phyloP scores from a whole-genome alignment of 179 eudicot species.

The Dionaea muscipula region DNA sequence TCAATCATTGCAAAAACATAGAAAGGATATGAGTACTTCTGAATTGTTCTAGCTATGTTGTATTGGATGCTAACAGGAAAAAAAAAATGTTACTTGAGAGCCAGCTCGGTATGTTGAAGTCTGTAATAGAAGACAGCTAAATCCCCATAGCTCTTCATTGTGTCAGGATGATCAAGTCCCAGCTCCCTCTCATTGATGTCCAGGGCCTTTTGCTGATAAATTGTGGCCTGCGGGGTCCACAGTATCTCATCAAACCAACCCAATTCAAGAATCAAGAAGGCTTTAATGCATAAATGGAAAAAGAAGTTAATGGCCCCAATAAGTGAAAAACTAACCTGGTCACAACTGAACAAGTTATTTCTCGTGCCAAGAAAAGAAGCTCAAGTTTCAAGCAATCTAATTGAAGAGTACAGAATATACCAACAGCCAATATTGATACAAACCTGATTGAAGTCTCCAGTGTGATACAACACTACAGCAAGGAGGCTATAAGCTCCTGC shows the following conservation, averaged over 20 bases:
- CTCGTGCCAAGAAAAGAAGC: neutral
- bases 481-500: conserved; percentile 99
- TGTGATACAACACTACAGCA: conserved; percentile 95
- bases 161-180: conserved; percentile 99
- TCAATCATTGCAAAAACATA: too few relatives aligned
- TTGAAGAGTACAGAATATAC: neutral
- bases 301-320: too few relatives aligned
- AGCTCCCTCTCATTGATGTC: conserved; percentile 96
- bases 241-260: conserved; percentile 4
- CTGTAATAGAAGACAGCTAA: conserved; percentile 98
- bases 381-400: neutral
- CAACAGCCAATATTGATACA: conserved; percentile 2
- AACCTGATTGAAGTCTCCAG: conserved; percentile 99
- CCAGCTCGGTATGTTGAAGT: conserved; percentile 95
- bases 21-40: too few relatives aligned
- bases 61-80: neutral
- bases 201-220: conserved; percentile 98
- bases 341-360: neutral
- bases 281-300: neutral
- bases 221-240: conserved; percentile 67
- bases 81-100: conserved; percentile 67
- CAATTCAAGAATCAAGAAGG: neutral
- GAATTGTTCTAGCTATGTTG: too few relatives aligned
- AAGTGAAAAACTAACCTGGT: too few relatives aligned
- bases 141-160: conserved; percentile 99